Conservation (phyloP, 1,284 basidiomycete genomes). For the Athelia psychrophila region DNA sequence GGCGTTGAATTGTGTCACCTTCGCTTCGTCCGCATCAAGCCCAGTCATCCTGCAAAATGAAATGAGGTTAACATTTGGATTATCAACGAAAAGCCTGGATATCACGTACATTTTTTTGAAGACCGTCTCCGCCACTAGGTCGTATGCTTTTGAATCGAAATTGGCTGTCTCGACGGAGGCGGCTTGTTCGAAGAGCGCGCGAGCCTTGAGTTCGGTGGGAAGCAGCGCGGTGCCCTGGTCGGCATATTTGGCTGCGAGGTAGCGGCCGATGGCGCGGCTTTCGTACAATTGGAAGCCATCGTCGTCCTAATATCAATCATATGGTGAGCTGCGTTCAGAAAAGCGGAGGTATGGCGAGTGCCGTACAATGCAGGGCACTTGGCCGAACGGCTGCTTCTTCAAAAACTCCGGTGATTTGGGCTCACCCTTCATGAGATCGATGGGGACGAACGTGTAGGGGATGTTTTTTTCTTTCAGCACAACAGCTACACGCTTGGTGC, state of each 20-base stretch:
- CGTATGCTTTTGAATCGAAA: slow-evolving; percentile 33
- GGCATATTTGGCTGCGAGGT: slow-evolving; percentile 35
- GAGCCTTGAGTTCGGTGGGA: slow-evolving; percentile 28
- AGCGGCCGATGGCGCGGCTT: slow-evolving; percentile 40
- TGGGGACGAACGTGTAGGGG: slow-evolving; percentile 15
- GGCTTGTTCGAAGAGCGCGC: slow-evolving; percentile 43
- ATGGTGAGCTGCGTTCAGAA: not conserved
- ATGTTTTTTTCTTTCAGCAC: slow-evolving; percentile 18
- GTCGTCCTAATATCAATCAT: slow-evolving; percentile 20
- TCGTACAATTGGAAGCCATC: slow-evolving; percentile 33
- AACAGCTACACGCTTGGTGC: slow-evolving; percentile 21
- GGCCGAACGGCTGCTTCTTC: slow-evolving; percentile 22
- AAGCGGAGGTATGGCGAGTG: not conserved
- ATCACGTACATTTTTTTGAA: slow-evolving; percentile 8
- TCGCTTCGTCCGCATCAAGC: slow-evolving; percentile 22
- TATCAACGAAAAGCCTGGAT: too few relatives aligned
- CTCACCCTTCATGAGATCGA: slow-evolving; percentile 16
- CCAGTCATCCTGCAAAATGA: slow-evolving; percentile 17
- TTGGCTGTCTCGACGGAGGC: slow-evolving; percentile 36
- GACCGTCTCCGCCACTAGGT: slow-evolving; percentile 28
- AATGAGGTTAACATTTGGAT: not conserved
- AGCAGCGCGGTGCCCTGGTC: slow-evolving; percentile 20
- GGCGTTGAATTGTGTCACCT: slow-evolving; percentile 24
- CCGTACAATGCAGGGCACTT: slow-evolving; percentile 16
- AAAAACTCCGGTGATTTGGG: slow-evolving; percentile 16